phyloP scores from a whole-genome alignment of 2,329 filamentous ascomycete species.

The Phialocephala sp. region DNA sequence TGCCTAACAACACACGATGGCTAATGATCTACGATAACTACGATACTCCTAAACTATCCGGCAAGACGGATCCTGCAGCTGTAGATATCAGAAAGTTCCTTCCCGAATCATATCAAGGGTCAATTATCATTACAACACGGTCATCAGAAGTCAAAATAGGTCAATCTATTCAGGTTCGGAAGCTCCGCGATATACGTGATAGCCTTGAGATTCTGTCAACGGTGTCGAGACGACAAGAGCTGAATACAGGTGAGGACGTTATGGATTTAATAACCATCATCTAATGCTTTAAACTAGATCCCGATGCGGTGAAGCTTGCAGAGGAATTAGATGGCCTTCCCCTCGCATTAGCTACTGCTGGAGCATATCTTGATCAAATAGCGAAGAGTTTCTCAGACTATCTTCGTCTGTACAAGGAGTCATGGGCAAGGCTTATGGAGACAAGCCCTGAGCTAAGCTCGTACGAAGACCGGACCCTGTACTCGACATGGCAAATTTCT shows the following conservation, averaged over 20 bases:
- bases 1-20: conserved; percentile 19
- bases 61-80: conserved; percentile 11
- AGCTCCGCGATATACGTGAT: conserved; percentile 16
- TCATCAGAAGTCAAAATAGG: conserved; percentile 16
- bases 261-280: conserved; percentile 13
- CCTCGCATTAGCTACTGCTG: conserved; percentile 23
- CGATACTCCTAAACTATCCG: conserved; percentile 15
- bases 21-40: conserved; percentile 23
- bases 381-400: conserved; percentile 18
- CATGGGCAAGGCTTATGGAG: conserved; percentile 16
- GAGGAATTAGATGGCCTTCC: conserved; percentile 22
- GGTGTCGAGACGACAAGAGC: conserved; percentile 10
- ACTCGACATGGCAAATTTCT: conserved; percentile 23
- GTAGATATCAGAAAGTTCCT: conserved; percentile 19
- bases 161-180: conserved; percentile 17
- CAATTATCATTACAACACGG: conserved; percentile 24
- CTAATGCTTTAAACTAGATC: conserved; percentile 15
- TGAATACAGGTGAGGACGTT: conserved; percentile 16
- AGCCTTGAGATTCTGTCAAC: conserved; percentile 22
- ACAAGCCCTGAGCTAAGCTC: conserved; percentile 14
- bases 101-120: conserved; percentile 19
- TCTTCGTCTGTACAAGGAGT: conserved; percentile 20
- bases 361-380: conserved; percentile 23
- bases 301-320: conserved; percentile 20
- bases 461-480: conserved; percentile 23